These are phyloP conservation scores for Emergomyces pasteurianus DNA, from an alignment of 2,329 filamentous ascomycete genomes.

Conservation along the genomic window DNA sequence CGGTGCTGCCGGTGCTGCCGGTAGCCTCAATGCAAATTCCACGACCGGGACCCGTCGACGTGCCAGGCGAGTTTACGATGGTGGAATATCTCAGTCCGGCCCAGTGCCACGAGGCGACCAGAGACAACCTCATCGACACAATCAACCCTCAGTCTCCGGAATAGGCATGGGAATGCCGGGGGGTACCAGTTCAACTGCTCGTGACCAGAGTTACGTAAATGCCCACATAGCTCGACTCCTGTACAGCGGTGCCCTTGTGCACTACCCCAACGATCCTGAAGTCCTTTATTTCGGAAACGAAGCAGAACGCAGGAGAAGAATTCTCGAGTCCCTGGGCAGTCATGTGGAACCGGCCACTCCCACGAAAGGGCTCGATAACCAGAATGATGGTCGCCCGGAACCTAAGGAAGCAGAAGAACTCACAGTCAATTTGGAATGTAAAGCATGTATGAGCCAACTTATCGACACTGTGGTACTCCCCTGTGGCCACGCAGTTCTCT, in stretches of 20 bases:
- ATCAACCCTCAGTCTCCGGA: background rate
- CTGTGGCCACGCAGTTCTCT: slow-evolving; percentile 45
- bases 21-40: background rate
- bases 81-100: background rate
- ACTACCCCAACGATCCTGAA: background rate
- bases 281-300: background rate
- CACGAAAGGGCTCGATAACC: slow-evolving; percentile 32
- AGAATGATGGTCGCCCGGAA: slow-evolving; percentile 34
- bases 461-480: slow-evolving; percentile 42
- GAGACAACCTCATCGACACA: background rate
- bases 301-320: background rate
- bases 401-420: slow-evolving; percentile 39
- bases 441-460: slow-evolving; percentile 41
- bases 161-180: background rate
- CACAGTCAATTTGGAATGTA: slow-evolving; percentile 40
- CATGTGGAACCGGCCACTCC: background rate
- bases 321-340: background rate
- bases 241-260: background rate
- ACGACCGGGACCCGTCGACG: background rate
- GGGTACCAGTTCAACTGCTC: background rate
- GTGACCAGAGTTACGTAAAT: background rate
- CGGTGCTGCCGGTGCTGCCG: too few relatives aligned
- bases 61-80: background rate
- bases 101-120: background rate
- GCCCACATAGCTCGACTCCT: background rate